Evolutionary conservation across 2,329 filamentous ascomycete genomes (phyloP).

Genomic region (Penicillium sp.): DNA sequence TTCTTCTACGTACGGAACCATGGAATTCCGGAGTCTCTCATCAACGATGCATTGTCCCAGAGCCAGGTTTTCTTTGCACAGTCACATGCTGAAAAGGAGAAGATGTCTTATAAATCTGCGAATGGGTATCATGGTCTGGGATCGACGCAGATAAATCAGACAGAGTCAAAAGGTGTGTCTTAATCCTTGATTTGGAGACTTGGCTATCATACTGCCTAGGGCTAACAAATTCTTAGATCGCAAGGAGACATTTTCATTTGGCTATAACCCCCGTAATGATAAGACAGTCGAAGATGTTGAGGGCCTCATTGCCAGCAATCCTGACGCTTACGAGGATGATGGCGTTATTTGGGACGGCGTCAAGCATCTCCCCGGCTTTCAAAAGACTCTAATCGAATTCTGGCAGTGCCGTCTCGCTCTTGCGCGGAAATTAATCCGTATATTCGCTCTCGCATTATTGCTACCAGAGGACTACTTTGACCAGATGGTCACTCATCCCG

Average conservation of each 20-base stretch:
- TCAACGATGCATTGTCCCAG: neutral
- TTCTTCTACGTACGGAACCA: slow-evolving; percentile 51
- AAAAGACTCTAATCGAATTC: slow-evolving; percentile 45
- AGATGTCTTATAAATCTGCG: slow-evolving; percentile 34
- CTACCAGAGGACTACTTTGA: slow-evolving; percentile 56
- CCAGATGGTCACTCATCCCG: slow-evolving; percentile 51
- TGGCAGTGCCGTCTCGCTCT: slow-evolving; percentile 49
- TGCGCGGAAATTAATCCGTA: slow-evolving; percentile 48
- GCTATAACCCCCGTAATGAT: slow-evolving; percentile 53
- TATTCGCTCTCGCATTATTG: slow-evolving; percentile 54
- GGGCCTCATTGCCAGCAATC: slow-evolving; percentile 43
- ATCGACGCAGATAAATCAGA: slow-evolving; percentile 28
- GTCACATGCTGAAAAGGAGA: slow-evolving; percentile 22
- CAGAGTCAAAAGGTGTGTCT: slow-evolving; percentile 33
- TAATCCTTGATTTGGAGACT: slow-evolving; percentile 18
- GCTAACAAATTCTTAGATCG: slow-evolving; percentile 35
- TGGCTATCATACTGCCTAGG: neutral
- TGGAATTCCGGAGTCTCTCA: neutral
- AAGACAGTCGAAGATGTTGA: slow-evolving; percentile 40
- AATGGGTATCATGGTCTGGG: slow-evolving; percentile 44
- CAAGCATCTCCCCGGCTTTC: slow-evolving; percentile 37
- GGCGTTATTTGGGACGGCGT: slow-evolving; percentile 18
- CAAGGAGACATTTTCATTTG: slow-evolving; percentile 51
- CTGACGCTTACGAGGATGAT: slow-evolving; percentile 30
- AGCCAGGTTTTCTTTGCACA: slow-evolving; percentile 6